Evolutionary conservation across 768 basidiomycete genomes (phyloP).

Genomic region (Pleurotus eryngii): DNA sequence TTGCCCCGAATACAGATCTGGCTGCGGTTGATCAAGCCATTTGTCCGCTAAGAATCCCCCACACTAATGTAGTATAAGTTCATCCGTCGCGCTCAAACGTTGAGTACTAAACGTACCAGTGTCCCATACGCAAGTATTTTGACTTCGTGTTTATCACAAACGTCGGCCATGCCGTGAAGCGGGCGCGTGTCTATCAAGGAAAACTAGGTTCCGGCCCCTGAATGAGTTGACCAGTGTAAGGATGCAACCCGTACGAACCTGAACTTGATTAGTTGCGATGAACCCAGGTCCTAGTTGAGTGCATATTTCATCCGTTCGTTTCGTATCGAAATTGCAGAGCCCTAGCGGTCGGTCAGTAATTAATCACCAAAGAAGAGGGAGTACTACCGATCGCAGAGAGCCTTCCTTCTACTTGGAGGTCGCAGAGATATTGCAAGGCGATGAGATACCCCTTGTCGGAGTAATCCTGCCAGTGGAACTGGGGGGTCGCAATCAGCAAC

Average conservation of each 20-base stretch:
- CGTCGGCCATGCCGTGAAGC: slow-evolving; percentile 71
- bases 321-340: slow-evolving; percentile 78
- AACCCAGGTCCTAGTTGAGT: slow-evolving; percentile 64
- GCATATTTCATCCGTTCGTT: slow-evolving; percentile 77
- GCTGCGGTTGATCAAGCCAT: slow-evolving; percentile 67
- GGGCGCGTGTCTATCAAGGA: slow-evolving; percentile 80
- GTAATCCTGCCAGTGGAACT: slow-evolving; percentile 86
- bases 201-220: slow-evolving; percentile 42
- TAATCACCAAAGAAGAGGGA: not conserved
- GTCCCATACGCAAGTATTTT: slow-evolving; percentile 84
- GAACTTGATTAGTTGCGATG: slow-evolving; percentile 82
- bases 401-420: slow-evolving; percentile 55
- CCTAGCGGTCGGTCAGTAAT: slow-evolving; percentile 19
- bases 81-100: not conserved
- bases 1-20: slow-evolving; percentile 63
- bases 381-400: slow-evolving; percentile 52
- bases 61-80: slow-evolving; percentile 45
- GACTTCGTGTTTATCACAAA: slow-evolving; percentile 68
- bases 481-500: not conserved
- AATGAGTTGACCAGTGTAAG: not conserved
- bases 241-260: slow-evolving; percentile 39
- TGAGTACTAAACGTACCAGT: slow-evolving; percentile 44
- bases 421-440: slow-evolving; percentile 48
- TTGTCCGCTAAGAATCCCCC: slow-evolving; percentile 79
- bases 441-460: slow-evolving; percentile 39